Evolutionary conservation across 2,329 filamentous ascomycete genomes (phyloP), one percentile per base, ranked within the genome.

Genomic region (Fusarium sublunatum): DNA sequence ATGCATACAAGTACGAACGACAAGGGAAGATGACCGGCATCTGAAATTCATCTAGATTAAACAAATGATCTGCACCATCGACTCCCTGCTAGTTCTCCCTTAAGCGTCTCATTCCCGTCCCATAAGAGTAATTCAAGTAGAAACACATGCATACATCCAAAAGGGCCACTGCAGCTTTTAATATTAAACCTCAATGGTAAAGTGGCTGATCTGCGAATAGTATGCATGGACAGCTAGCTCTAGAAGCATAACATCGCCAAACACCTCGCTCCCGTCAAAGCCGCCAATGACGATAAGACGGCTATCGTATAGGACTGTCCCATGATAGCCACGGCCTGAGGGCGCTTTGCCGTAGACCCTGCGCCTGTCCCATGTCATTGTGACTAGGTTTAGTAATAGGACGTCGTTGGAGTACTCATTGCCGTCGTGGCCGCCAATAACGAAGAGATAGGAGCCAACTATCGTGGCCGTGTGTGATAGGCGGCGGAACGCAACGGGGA

Each of bases 151-250:
- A 47, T 41, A 58, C 58, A 57, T 44, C 49, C 58, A 42, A 35
- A 28, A 59, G 46, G 7, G 32, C 34, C 34, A 11, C 15, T 38
- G 39, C 8, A 15, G 15, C 40, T 46, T 32, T 7, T 32, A 24
- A n/a, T 31, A 41, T 71, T 59, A 89, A 57, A 90, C 86, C 70
- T 89, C 87, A 68, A 91, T 90, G 35, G 81, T 87, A 67, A 90
- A 91, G 74, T 90, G 87, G 72, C 87, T 89, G 71, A 91, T 91
- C 75, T 91, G 88, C 61, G 87, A 89, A 70, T 90, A 91, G 72
- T 91, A 91, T 34, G 88, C 85, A 74, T 90, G 88, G 10, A 90
- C 87, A 3, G 87, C 88, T 68, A 91, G 76, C 76, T 91, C 88
- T 51, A 91, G 76, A 6, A 89, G 81, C 80, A 83, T 87, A 15